Evolutionary conservation across 495 filamentous ascomycete genomes (phyloP), one percentile per base, ranked within the genome.

Genomic region (Chaetomidium leptoderma): DNA sequence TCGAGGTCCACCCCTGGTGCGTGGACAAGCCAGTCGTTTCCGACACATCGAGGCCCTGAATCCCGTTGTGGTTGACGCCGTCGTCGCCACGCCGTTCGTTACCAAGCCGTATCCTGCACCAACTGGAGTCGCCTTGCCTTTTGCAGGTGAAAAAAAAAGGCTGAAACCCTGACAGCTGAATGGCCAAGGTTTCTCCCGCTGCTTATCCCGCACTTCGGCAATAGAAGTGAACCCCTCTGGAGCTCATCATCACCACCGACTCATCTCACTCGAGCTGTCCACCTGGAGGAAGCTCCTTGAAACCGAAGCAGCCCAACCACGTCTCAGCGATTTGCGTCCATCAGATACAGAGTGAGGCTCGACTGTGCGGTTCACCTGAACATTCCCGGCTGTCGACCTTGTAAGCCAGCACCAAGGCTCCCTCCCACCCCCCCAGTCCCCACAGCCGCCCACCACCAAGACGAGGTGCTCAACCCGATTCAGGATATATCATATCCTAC

Each of bases 201-300:
- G 60, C 54, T 65, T 66, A 61, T 67, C 57, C 62, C 63, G 59
- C 67, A 66, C 46, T 57, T 47, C 42, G 53, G 65, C 57, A 63
- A 55, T 60, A 61, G 52, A 47, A 59, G 44, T 58, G 48, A 55
- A 58, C 52, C 49, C 52, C 43, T 50, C 47, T 49, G 44, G 33
- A 49, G 32, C 44, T 43, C 37, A 27, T 7, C 11, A 27, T 43
- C 26, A 10, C 35, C 26, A 10, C 16, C 35, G 45, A 21, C 35
- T 32, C 35, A 19, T 42, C 36, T 16, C 29, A 26, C 32, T 39
- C 21, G 23, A 29, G 30, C 24, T 32, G 42, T 21, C 9, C 26
- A 17, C 39, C 37, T n/a, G 29, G n/a, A 21, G 16, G 21, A 35
- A 8, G 16, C 29, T 49, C 21, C 17, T 11, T 32, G n/a, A n/a